These are phyloP conservation scores for Suillus paluster DNA, from an alignment of 768 basidiomycete genomes.

Conservation along the genomic window DNA sequence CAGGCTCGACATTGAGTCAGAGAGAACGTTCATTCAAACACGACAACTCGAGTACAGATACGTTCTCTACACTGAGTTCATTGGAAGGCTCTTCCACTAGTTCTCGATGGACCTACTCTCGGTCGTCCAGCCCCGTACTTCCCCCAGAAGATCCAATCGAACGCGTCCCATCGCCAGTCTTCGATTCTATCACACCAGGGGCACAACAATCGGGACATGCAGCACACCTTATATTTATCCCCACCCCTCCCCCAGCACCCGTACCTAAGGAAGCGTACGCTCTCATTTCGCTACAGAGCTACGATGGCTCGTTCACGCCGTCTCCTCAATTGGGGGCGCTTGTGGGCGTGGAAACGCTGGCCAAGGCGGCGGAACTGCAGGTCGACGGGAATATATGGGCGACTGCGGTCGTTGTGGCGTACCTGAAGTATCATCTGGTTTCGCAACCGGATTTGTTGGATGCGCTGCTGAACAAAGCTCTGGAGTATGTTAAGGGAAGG, in stretches of 20 bases:
- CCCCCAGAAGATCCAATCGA: slow-evolving; percentile 29
- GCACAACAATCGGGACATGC: neutral
- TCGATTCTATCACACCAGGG: slow-evolving; percentile 13
- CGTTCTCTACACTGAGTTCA: slow-evolving; percentile 56
- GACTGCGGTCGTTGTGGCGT: slow-evolving; percentile 52
- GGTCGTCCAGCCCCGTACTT: slow-evolving; percentile 24
- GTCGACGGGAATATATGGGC: slow-evolving; percentile 58
- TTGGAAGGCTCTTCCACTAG: slow-evolving; percentile 41
- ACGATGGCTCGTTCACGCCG: slow-evolving; percentile 52
- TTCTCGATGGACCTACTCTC: slow-evolving; percentile 36
- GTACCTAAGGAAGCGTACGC: slow-evolving; percentile 35
- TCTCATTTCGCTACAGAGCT: slow-evolving; percentile 44
- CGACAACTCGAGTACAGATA: slow-evolving; percentile 35
- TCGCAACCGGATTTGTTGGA: slow-evolving; percentile 46
- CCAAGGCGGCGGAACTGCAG: slow-evolving; percentile 33
- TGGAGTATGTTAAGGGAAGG: slow-evolving; percentile 39
- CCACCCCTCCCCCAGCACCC: neutral
- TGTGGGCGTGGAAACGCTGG: slow-evolving; percentile 39
- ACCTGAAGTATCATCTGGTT: slow-evolving; percentile 42
- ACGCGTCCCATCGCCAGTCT: slow-evolving; percentile 39
- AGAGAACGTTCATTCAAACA: slow-evolving; percentile 14
- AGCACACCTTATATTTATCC: too few species aligned
- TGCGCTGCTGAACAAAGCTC: slow-evolving; percentile 45
- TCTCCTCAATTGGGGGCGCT: slow-evolving; percentile 36
- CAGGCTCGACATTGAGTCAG: slow-evolving; percentile 9